Evolutionary conservation across 805 yeast genomes (phyloP).

Genomic region (Spathaspora arborariae): DNA sequence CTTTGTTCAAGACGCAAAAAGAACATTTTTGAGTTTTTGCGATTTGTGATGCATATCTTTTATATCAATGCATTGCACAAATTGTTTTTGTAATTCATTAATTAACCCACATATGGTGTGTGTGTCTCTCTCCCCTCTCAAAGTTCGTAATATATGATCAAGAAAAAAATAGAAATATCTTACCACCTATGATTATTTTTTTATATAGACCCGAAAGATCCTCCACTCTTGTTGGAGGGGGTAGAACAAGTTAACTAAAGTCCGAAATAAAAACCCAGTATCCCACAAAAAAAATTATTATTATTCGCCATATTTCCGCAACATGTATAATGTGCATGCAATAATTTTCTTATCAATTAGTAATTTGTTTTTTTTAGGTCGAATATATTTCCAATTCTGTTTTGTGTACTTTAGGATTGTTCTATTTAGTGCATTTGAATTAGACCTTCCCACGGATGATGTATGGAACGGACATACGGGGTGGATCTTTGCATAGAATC

Average conservation of each 20-base stretch:
- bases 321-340: not conserved
- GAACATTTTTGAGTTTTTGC: not conserved
- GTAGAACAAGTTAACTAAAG: not conserved
- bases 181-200: too few species aligned
- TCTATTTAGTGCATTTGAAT: not conserved
- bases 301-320: not conserved
- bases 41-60: not conserved
- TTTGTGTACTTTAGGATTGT: not conserved
- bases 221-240: too few species aligned
- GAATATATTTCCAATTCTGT: not conserved
- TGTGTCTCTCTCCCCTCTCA: not conserved
- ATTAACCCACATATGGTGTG: not conserved
- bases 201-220: too few species aligned
- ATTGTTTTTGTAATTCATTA: not conserved
- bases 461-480: not conserved
- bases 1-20: not conserved
- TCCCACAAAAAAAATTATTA: not conserved
- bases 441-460: not conserved
- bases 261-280: not conserved
- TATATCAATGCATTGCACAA: not conserved
- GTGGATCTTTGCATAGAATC: not conserved
- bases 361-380: not conserved
- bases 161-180: not conserved
- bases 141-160: not conserved
- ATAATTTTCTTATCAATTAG: not conserved